Base-by-base conservation (phyloP, 148 eudicot genomes). In the Vaccinium vitisidaea region DNA sequence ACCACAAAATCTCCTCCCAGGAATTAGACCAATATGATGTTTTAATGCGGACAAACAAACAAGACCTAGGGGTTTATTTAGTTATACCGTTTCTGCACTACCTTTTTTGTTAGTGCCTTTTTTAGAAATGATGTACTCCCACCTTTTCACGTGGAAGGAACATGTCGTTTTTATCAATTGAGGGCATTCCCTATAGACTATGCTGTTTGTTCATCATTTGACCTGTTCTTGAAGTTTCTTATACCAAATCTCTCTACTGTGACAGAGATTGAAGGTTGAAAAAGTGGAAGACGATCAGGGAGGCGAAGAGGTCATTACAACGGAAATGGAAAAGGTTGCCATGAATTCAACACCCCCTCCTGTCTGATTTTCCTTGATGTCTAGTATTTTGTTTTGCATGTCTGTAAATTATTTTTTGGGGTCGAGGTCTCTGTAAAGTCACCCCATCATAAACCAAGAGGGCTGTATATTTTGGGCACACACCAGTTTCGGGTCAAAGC, bases 211-310 rank as follows among this genome's bases (percentile, higher is more conserved):
- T 46, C 27, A 16, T 32, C 50, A 23, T 43, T 59, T 43, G 36
- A 13, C 18, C 11, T 23, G 63, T 80, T n/a, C 23, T 61, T 80
- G 32, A 59, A 32, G 67, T 67, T 67, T 21, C 2, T 13, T 71
- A 53, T 4, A 30, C 50, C 78, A 71, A 67, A 39, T 83, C 2
- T 75, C 70, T 83, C 67, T 56, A 11, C 25, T 55, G 79, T 82
- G 19, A 80, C 90, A 92, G 95, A 91, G 90, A 86, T 69, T 76
- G 83, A 91, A 90, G 86, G 81, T 87, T 76, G 88, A 88, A 43
- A 79, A 63, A 46, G 83, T 70, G 27, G 91, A 84, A 69, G 88
- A 87, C 15, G 36, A 43, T 55, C 79, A 79, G 84, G 79, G 59
- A 74, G 80, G 84, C 16, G 85, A 84, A 48, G 81, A 87, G 79